Conservation (phyloP, 1,284 basidiomycete genomes). For the Ustilago trichophora region DNA sequence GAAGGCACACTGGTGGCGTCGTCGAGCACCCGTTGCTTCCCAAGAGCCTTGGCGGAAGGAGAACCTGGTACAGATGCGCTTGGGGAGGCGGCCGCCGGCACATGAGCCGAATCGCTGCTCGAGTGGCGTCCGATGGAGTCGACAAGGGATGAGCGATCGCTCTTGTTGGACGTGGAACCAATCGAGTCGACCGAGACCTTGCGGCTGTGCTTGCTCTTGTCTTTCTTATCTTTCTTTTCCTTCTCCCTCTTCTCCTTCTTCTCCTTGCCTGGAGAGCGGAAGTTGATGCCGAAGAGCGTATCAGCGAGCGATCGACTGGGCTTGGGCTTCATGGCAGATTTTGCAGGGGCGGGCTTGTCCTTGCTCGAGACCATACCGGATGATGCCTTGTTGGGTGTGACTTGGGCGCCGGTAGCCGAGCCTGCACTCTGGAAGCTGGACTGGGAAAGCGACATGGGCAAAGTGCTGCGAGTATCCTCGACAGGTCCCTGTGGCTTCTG, state of each 20-base stretch:
- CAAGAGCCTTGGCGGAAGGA: slow-evolving; percentile 28
- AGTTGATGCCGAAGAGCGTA: slow-evolving; percentile 54
- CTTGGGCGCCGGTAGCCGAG: neutral
- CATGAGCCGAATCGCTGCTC: slow-evolving; percentile 3
- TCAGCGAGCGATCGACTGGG: slow-evolving; percentile 52
- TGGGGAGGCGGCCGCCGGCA: neutral
- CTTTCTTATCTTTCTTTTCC: slow-evolving; percentile 37
- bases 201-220: slow-evolving; percentile 39
- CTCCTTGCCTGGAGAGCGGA: slow-evolving; percentile 38
- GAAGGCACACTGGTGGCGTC: neutral
- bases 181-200: slow-evolving; percentile 26
- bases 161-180: slow-evolving; percentile 22
- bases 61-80: slow-evolving; percentile 8
- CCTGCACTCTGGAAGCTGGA: slow-evolving; percentile 7
- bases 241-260: slow-evolving; percentile 42
- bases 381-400: slow-evolving; percentile 2
- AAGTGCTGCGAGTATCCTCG: slow-evolving; percentile 46
- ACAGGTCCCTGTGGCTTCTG: slow-evolving; percentile 10
- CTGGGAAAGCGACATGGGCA: slow-evolving; percentile 32
- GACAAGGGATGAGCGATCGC: slow-evolving; percentile 20
- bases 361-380: slow-evolving; percentile 22
- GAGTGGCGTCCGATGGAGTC: slow-evolving; percentile 11
- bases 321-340: slow-evolving; percentile 54
- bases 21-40: slow-evolving; percentile 19
- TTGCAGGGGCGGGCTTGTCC: slow-evolving; percentile 53